Evolutionary conservation across 2,329 filamentous ascomycete genomes (phyloP), one percentile per base, ranked within the genome.

Genomic region (Sporothrix variecibatus): DNA sequence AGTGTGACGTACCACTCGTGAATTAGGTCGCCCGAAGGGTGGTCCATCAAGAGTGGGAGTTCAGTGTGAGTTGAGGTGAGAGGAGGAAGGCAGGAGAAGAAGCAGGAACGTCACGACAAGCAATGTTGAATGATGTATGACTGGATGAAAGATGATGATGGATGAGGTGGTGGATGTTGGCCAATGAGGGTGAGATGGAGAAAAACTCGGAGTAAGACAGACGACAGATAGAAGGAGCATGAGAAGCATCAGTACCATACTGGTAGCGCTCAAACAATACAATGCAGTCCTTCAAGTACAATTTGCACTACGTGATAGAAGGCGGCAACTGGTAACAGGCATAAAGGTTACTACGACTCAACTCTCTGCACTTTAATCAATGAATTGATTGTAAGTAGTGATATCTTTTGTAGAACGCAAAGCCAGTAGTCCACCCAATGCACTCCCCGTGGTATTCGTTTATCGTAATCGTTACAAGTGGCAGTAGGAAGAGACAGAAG

Each of bases 1-100:
- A 78, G 77, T 38, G 78, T 79, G 15, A 79, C 77, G 23, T 79
- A 78, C 74, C 76, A 78, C 68, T 62, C 43, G 46, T 69, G n/a
- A n/a, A n/a, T n/a, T n/a, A 53, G 62, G 62, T 3, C 9, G 38
- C 8, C 26, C 11, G 46, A 51, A 15, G 15, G 20, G 15, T 17
- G 46, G 12, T 51, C 15, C 12, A 17, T 6, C 15, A 17, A 20
- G 12, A 51, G n/a, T 7, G n/a, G n/a, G n/a, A n/a, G n/a, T n/a
- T n/a, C n/a, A n/a, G n/a, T n/a, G n/a, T n/a, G 34, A 1, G 15
- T 49, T 49, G 43, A 49, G 40, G 40, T 43, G 40, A 43, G 40
- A 9, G 9, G 12, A 15, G 40, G 15, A 20, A 20, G 43, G 3
- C n/a, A n/a, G 40, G 40, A 43, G 11, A 43, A 11, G 40, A 12